Base-by-base conservation (phyloP, 2,329 filamentous ascomycete genomes). In the Tolypocladium ovalisporum region DNA sequence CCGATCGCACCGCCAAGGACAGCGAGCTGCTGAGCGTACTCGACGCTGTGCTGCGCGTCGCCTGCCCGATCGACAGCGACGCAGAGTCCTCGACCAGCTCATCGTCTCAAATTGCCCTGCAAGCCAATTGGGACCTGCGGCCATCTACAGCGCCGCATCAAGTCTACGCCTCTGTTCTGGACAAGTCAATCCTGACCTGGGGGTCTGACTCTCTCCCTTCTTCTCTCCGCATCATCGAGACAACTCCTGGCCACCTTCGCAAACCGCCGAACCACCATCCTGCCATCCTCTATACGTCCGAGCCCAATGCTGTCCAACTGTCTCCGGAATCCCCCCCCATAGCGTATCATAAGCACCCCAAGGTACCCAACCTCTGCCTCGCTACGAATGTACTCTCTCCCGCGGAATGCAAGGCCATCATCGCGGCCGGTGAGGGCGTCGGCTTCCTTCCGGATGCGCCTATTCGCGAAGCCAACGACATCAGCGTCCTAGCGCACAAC, bases 181-280 rank as follows among this genome's bases (percentile, higher is more conserved):
- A 88, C 64, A 77, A 76, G 58, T 78, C 76, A 1, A 81, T 87
- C 4, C 71, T 84, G 32, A 60, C 71, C 2, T 66, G 65, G 1
- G 70, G 73, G 0, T 72, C 77, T 0, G 54, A 64, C 1, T 66
- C 72, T 17, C 79, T 88, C 27, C 44, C 27, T 32, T 51, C 27
- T 5, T 32, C 44, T 51, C 44, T 51, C 55, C 76, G 79, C 1
- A 67, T 86, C 37, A 79, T 89, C 58, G 85, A 88, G 62, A 83
- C 75, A 1, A 88, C 79, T 0, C 75, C 79, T 0, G 86, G 83
- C 0, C 69, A 77, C 0, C 72, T 81, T 29, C 79, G 86, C 34
- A 88, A 87, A 62, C 86, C 86, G 1, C 82, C 86, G 0, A 89
- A 89, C 61, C 79, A 83, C 29, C 84, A 88, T 64, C 78, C 80